Conservation (phyloP, 2,329 filamentous ascomycete species). For the Ambrosiella xylebori region DNA sequence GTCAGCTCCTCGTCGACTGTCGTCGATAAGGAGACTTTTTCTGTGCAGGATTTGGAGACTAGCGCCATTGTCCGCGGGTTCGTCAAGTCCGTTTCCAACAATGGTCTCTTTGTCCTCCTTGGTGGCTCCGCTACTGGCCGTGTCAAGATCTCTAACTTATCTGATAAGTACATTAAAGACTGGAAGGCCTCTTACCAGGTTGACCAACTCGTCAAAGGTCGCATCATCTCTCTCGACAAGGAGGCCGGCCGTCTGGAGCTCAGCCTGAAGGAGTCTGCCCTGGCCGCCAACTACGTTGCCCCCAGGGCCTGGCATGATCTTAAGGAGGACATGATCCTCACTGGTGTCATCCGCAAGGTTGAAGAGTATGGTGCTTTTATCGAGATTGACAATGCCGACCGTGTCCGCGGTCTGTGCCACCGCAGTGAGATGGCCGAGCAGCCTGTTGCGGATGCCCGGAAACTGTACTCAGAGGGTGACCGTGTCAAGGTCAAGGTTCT, state of each 20-base stretch:
- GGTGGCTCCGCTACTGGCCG: constrained; percentile 68
- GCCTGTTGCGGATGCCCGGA: constrained; percentile 64
- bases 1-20: constrained; percentile 59
- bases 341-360: constrained; percentile 81
- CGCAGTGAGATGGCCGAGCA: constrained; percentile 81
- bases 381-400: constrained; percentile 67
- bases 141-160: constrained; percentile 74
- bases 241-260: constrained; percentile 59
- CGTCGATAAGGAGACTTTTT: constrained; percentile 62
- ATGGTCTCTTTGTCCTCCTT: constrained; percentile 72
- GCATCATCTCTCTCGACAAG: constrained; percentile 55
- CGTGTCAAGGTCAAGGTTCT: constrained; percentile 82
- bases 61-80: constrained; percentile 81
- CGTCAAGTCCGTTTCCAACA: constrained; percentile 75
- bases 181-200: constrained; percentile 83
- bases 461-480: constrained; percentile 80
- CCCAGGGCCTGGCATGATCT: constrained; percentile 62
- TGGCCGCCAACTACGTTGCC: constrained; percentile 63
- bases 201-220: constrained; percentile 80
- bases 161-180: constrained; percentile 80
- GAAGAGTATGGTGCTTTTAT: constrained; percentile 94
- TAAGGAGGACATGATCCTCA: constrained; percentile 62
- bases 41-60: constrained; percentile 50
- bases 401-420: constrained; percentile 87
- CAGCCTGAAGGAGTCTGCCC: constrained; percentile 68